phyloP scores from a whole-genome alignment of 352 stramenopile genomes.

The Phytophthora pisi region DNA sequence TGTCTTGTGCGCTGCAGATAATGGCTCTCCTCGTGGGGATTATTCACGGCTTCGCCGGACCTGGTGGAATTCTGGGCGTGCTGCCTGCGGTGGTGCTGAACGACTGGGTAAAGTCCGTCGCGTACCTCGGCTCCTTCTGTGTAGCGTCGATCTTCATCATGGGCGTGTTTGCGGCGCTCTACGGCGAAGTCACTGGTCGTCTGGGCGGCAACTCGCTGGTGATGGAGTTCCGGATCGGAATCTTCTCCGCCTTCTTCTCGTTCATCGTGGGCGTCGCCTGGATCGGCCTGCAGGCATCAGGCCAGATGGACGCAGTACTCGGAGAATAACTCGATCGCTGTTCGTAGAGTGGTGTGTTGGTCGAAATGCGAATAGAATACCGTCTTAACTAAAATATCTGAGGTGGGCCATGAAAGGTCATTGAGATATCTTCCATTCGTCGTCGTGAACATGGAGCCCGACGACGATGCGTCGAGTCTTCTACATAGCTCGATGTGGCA shows the following conservation, averaged over 20 bases:
- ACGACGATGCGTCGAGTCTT: not conserved
- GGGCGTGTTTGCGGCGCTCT: too few relatives aligned
- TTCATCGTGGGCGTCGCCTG: conserved; percentile 76
- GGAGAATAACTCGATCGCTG: conserved; percentile 39
- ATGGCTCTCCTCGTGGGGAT: too few relatives aligned
- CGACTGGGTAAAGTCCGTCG: too few relatives aligned
- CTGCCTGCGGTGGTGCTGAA: too few relatives aligned
- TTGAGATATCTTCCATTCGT: not conserved
- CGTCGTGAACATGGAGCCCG: conserved; percentile 11
- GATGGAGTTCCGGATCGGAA: conserved; percentile 70
- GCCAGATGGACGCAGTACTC: conserved; percentile 76
- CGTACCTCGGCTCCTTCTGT: too few relatives aligned
- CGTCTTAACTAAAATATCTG: too few relatives aligned
- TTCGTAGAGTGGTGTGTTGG: too few relatives aligned
- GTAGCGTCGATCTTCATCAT: too few relatives aligned
- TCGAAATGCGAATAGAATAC: too few relatives aligned
- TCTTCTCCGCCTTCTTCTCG: conserved; percentile 79
- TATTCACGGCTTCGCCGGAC: too few relatives aligned
- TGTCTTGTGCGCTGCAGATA: too few relatives aligned
- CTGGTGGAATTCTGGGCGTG: too few relatives aligned
- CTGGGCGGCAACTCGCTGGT: conserved; percentile 56
- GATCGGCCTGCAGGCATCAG: conserved; percentile 74
- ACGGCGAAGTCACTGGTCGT: conserved; percentile 2
- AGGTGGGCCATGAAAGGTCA: not conserved
- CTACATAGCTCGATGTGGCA: conserved; percentile 30